Evolutionary conservation across 1,139 yeast species (phyloP), one percentile per base, ranked within the genome.

Genomic region (Sugiyamaella sp.): DNA sequence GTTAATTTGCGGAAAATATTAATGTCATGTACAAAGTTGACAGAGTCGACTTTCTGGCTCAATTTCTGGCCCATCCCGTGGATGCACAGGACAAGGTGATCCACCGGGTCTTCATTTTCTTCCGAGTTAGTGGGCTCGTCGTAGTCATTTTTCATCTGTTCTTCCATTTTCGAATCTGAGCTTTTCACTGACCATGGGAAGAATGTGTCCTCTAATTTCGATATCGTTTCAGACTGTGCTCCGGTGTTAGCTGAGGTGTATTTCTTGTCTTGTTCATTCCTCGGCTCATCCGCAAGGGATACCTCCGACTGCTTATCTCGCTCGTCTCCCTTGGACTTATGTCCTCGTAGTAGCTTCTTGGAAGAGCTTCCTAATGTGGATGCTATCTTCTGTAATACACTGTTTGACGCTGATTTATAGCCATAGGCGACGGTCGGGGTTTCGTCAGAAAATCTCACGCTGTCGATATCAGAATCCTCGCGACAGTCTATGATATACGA

Each of bases 1-100:
- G 88, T 76, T 46, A 85, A 80, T 51, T 80, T 78, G 52, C 97
- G 75, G 58, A 90, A 70, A 25, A 81, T 77, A 63, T 87, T 88
- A 41, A 89, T 80, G 46, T 89, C 89, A 64, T 89, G 96, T 9
- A 89, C 83, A 71, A 90, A 90, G 67, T 89, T 89, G 29, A 90
- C 83, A 45, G 86, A 83, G 61, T 89, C 90, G 63, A 85, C 84
- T 63, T 80, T 81, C 50, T 82, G 77, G 1, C 96, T 91, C 55
- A 90, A 73, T 17, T 83, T 80, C 70, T 90, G 97, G 1, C 97
- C 97, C 57, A 90, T 87, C 0, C 97, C 97, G 71, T 90, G 97
- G 38, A 90, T 80, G 65, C 96, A 89, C 24, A 90, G 74, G 2
- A 89, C 80, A 54, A 90, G 71, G 70, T 93, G 97, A 49, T 89